Evolutionary conservation across 2,329 filamentous ascomycete species (phyloP), one percentile per base, ranked within the genome.

Genomic region (Diaporthe vexans): DNA sequence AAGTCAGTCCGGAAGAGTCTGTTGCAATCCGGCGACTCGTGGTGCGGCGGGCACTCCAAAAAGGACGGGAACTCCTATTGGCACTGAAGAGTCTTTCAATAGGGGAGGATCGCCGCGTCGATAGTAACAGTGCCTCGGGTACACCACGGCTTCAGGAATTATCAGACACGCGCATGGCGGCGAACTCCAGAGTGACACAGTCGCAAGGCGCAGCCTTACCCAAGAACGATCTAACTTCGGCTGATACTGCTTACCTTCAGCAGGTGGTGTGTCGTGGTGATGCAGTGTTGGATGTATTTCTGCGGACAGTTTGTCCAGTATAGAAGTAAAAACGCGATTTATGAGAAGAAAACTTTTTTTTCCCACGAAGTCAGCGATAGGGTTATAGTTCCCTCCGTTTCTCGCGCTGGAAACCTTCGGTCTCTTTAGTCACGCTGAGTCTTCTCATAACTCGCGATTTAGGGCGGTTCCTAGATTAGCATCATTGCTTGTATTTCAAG

Each of bases 41-140:
- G 4, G 58, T 63, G 58, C 37, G 58, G 58, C n/a, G 58, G 8
- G 58, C 58, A 10, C 58, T 63, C 15, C 40, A 63, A 40, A 63
- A 63, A 48, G 40, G 59, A 4, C 15, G 26, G 5, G 59, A 48
- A 8, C 21, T 19, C 1, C 24, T 63, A 4, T 17, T 24, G 24
- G 40, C 17, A 40, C 40, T 63, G 59, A 63, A 48, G 17, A 33
- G 5, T 4, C 40, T 63, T 10, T 46, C 59, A 7, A 15, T 33
- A 4, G 24, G 37, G 4, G 40, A 21, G 17, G 37, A 17, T n/a
- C 15, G 33, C 1, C 10, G 33, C 1, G 35, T 8, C 21, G n/a
- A 59, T 2, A 13, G 57, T 5, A 13, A 10, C 1, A 33, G 37
- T 46, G 1, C 24, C n/a, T 48, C 40, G 4, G 24, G 40, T 1